These are phyloP conservation scores for Huntiella omanensis DNA, from an alignment of 2,329 filamentous ascomycete species.

Conservation along the genomic window DNA sequence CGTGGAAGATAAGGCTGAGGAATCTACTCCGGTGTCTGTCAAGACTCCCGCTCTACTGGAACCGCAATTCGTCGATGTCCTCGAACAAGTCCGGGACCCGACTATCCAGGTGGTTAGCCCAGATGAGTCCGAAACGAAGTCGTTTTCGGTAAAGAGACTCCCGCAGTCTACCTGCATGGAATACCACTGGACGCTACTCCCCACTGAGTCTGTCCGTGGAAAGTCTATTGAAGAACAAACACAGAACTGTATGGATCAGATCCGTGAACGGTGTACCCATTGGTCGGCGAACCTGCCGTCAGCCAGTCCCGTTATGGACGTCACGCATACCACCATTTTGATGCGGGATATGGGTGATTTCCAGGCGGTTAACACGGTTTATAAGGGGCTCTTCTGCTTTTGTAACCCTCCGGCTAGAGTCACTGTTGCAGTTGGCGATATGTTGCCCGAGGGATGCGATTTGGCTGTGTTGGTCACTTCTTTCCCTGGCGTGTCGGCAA, in stretches of 20 bases:
- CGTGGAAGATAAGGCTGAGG: conserved; percentile 25
- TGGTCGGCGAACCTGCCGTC: conserved; percentile 14
- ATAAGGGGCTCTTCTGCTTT: conserved; percentile 52
- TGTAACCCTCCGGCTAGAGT: conserved; percentile 75
- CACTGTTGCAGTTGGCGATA: conserved; percentile 57
- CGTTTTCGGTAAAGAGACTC: conserved; percentile 10
- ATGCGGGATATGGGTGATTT: conserved; percentile 71
- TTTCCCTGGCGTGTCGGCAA: conserved; percentile 16
- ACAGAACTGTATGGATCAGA: conserved; percentile 25
- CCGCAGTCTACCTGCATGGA: conserved; percentile 2
- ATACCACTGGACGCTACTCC: conserved; percentile 23
- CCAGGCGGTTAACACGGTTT: conserved; percentile 51
- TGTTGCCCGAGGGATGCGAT: conserved; percentile 39
- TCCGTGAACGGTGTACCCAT: conserved; percentile 23
- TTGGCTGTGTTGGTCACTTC: conserved; percentile 39
- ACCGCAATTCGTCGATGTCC: conserved; percentile 29
- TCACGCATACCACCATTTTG: conserved; percentile 44
- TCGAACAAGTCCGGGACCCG: conserved; percentile 17
- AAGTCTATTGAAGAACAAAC: conserved; percentile 29
- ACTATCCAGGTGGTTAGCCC: conserved; percentile 1
- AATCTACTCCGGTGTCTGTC: conserved; percentile 15
- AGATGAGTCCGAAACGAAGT: conserved; percentile 2
- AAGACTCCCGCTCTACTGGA: conserved; percentile 51
- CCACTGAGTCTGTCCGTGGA: conserved; percentile 13
- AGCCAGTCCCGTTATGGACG: conserved; percentile 20